Conservation (phyloP, 2,329 filamentous ascomycete species). For the Talaromyces piceae region DNA sequence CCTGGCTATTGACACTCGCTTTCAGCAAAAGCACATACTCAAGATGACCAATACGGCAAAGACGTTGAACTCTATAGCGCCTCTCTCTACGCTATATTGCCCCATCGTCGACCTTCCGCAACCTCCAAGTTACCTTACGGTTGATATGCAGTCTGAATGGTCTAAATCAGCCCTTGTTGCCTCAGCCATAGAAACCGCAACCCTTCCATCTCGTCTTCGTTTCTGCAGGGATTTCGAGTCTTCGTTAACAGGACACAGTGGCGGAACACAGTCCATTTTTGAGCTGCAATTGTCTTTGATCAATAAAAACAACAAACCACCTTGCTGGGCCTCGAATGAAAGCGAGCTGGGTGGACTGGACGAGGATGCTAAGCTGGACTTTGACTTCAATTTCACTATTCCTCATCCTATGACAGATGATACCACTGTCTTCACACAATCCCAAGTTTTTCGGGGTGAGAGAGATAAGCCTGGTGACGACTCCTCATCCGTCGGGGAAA, state of each 20-base stretch:
- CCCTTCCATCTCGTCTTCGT: slow-evolving; percentile 60
- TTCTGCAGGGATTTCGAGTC: slow-evolving; percentile 30
- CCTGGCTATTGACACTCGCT: slow-evolving; percentile 4
- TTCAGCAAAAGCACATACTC: slow-evolving; percentile 51
- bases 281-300: slow-evolving; percentile 62
- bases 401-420: slow-evolving; percentile 18
- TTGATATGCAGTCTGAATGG: slow-evolving; percentile 66
- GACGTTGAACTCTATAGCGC: slow-evolving; percentile 60
- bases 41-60: slow-evolving; percentile 67
- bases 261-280: slow-evolving; percentile 73
- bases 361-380: slow-evolving; percentile 20
- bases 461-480: slow-evolving; percentile 14
- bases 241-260: slow-evolving; percentile 43
- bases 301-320: slow-evolving; percentile 12
- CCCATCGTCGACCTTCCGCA: slow-evolving; percentile 61
- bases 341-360: slow-evolving; percentile 7
- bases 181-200: slow-evolving; percentile 69
- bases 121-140: slow-evolving; percentile 50
- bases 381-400: slow-evolving; percentile 34
- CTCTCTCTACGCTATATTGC: slow-evolving; percentile 68
- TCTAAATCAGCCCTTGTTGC: slow-evolving; percentile 69
- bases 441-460: slow-evolving; percentile 26
- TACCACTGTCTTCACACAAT: slow-evolving; percentile 28
- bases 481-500: slow-evolving; percentile 14
- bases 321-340: slow-evolving; percentile 7